Evolutionary conservation across 805 yeast genomes (phyloP).

Genomic region (Candida vartiovaarae): DNA sequence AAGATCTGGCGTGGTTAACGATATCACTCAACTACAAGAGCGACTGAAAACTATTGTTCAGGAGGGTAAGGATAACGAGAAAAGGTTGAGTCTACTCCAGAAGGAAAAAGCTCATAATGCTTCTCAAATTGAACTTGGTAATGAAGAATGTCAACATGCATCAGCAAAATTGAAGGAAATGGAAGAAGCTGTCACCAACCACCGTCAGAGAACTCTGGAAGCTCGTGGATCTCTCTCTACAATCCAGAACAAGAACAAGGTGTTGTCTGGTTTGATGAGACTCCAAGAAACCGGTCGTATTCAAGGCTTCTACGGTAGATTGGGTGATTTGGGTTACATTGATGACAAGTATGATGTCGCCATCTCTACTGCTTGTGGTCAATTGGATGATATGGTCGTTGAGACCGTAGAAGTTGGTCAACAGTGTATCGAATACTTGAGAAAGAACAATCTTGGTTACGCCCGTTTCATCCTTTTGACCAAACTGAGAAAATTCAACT

Average conservation of each 20-base stretch:
- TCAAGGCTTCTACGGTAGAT: constrained; percentile 78
- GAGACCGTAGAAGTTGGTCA: constrained; percentile 69
- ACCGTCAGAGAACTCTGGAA: constrained; percentile 59
- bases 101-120: constrained; percentile 41
- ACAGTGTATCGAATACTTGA: constrained; percentile 71
- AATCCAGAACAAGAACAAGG: constrained; percentile 64
- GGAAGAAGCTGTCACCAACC: constrained; percentile 43
- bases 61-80: constrained; percentile 44
- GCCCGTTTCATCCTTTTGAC: constrained; percentile 80
- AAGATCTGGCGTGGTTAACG: constrained; percentile 34
- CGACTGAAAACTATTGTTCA: constrained; percentile 39
- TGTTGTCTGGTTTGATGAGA: constrained; percentile 59
- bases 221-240: constrained; percentile 53
- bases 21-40: constrained; percentile 36
- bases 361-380: constrained; percentile 88
- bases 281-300: constrained; percentile 77
- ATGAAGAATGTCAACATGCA: constrained; percentile 46
- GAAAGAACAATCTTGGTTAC: constrained; percentile 79
- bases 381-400: constrained; percentile 88
- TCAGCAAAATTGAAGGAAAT: constrained; percentile 41
- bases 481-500: constrained; percentile 58
- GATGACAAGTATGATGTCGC: constrained; percentile 89
- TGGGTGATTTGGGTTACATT: constrained; percentile 90
- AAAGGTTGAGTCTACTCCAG: constrained; percentile 37
- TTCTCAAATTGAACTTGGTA: constrained; percentile 54